A percentile compares a stretch with the other conserved stretches of the same genome.
phyloP scores from a whole-genome alignment of 2,329 filamentous ascomycete species.

The Didymella exigua region DNA sequence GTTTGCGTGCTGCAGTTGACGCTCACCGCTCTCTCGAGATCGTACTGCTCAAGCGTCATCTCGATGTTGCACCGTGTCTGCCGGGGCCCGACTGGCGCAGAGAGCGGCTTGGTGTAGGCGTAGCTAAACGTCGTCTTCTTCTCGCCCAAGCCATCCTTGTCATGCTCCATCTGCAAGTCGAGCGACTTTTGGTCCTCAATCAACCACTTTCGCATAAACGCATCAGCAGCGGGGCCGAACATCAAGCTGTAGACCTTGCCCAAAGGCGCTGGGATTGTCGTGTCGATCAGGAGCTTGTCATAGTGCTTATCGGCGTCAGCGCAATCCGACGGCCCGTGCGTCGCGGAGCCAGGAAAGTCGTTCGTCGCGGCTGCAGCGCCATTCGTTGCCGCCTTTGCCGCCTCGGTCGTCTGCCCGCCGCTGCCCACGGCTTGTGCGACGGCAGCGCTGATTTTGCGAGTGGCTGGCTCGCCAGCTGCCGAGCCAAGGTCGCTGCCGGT shows the following conservation, averaged over 20 bases:
- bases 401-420: slow-evolving; percentile 34
- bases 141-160: slow-evolving; percentile 76
- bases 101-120: slow-evolving; percentile 90
- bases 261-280: slow-evolving; percentile 81
- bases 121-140: slow-evolving; percentile 78
- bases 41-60: slow-evolving; percentile 81
- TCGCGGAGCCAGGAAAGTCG: slow-evolving; percentile 84
- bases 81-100: slow-evolving; percentile 82
- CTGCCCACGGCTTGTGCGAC: slow-evolving; percentile 49
- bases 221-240: slow-evolving; percentile 79
- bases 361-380: slow-evolving; percentile 51
- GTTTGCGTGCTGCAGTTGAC: slow-evolving; percentile 85
- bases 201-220: slow-evolving; percentile 87
- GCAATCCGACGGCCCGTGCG: slow-evolving; percentile 85
- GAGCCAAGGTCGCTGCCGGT: slow-evolving; percentile 58
- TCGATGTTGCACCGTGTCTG: slow-evolving; percentile 94
- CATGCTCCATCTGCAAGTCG: slow-evolving; percentile 83
- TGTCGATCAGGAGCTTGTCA: slow-evolving; percentile 83
- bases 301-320: slow-evolving; percentile 79
- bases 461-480: slow-evolving; percentile 56
- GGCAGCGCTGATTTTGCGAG: slow-evolving; percentile 72
- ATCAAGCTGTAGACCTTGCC: slow-evolving; percentile 89
- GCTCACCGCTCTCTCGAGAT: slow-evolving; percentile 84
- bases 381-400: slow-evolving; percentile 50
- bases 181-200: slow-evolving; percentile 84